Percentiles rank a stretch among this genome's conserved stretches.
These are phyloP conservation scores for Aphanomyces astaci DNA, from an alignment of 352 stramenopile genomes.

Conservation along the genomic window DNA sequence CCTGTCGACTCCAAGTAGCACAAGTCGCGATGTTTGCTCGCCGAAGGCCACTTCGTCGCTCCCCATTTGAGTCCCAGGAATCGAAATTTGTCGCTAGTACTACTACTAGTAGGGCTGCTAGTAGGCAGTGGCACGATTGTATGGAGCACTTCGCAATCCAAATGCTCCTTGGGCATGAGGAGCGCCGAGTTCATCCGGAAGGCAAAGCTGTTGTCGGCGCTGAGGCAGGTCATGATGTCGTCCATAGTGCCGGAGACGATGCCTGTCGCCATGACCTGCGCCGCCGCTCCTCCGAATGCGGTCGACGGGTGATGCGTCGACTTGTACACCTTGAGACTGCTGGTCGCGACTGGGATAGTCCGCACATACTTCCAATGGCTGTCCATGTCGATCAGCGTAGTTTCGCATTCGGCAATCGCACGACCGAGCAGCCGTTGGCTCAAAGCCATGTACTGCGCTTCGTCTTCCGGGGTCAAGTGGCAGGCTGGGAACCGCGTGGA, in stretches of 20 bases:
- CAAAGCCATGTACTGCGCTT: neutral
- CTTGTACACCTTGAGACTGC: conserved; percentile 15
- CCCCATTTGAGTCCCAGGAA: conserved; percentile 15
- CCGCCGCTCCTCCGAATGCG: neutral
- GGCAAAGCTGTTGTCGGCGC: conserved; percentile 3
- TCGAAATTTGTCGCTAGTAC: conserved; percentile 3
- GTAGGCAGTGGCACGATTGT: neutral
- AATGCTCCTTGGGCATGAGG: conserved; percentile 16
- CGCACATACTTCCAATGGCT: conserved; percentile 12
- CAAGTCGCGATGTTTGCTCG: conserved; percentile 14
- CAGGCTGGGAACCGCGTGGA: neutral
- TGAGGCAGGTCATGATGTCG: conserved; percentile 1
- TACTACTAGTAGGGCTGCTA: neutral
- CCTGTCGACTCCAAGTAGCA: conserved; percentile 20
- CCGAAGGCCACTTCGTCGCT: conserved; percentile 15
- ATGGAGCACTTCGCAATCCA: conserved; percentile 18
- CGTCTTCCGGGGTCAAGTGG: neutral
- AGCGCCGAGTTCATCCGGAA: conserved; percentile 16
- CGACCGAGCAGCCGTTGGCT: neutral
- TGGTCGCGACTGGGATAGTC: neutral
- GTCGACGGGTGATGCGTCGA: neutral
- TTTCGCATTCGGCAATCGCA: conserved; percentile 13
- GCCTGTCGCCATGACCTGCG: conserved; percentile 12
- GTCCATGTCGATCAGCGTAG: neutral
- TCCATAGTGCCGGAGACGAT: conserved; percentile 12